Base-by-base conservation (phyloP, 768 basidiomycete species). In the Infundibulicybe gibba region DNA sequence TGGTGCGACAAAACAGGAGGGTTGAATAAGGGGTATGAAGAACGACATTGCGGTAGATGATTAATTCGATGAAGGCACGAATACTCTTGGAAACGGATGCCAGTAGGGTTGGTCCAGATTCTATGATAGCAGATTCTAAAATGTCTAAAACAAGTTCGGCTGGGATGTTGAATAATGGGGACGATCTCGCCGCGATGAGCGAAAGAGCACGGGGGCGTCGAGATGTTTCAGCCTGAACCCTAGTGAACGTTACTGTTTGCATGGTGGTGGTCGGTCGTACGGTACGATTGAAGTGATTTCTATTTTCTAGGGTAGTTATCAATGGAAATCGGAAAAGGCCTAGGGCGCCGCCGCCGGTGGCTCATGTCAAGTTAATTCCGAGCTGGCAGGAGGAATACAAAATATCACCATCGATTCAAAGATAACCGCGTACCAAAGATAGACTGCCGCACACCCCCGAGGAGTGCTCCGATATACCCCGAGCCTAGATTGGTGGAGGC, bases 1-100 rank as follows among this genome's bases (percentile, higher is more conserved):
- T 55, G 9, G 70, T 74, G 38, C 70, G 66, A 46, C 63, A 51
- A 40, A 76, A 68, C 14, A 70, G 61, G 11, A 57, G 43, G 33
- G 72, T 51, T 6, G 55, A 53, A 20, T 59, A 51, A 10, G 54
- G 35, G 1, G 61, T 59, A 45, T 66, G 54, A 15, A 76, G 61
- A 19, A 70, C 62, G 19, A 75, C 64, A 4, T 64, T 63, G 40
- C 64, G 59, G 49, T 75, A 76, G 20, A 74, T 40, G 19, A 72
- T 62, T 31, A 43, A 49, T 45, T 72, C 61, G 17, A 71, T 49
- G 41, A 67, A 53, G n/a, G 51, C 49, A 48, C 52, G 48, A 43
- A 75, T 62, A 21, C 56, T 51, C 45, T 59, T 64, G 41, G 58
- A 66, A 34, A 65, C 53, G 32, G 55, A 47, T n/a, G 67, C 61